These are phyloP conservation scores for Stemphylium beticola DNA, from an alignment of 2,329 filamentous ascomycete species.

Conservation along the genomic window DNA sequence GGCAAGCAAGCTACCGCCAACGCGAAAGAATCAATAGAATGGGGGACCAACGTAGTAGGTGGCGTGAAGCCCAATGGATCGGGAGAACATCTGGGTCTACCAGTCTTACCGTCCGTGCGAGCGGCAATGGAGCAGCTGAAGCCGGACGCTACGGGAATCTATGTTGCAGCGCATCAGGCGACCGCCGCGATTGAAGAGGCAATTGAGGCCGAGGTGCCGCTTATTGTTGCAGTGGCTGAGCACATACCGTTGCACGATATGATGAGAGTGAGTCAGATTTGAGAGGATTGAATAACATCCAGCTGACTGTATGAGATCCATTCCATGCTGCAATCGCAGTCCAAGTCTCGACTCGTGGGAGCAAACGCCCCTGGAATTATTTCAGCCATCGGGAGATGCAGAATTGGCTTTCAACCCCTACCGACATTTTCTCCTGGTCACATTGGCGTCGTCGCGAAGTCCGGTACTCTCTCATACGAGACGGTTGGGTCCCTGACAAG, in stretches of 20 bases:
- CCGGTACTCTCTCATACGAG: constrained; percentile 80
- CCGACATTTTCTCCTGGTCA: constrained; percentile 72
- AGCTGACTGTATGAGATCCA: constrained; percentile 61
- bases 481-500: constrained; percentile 76
- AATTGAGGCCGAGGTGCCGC: constrained; percentile 77
- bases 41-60: constrained; percentile 81
- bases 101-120: constrained; percentile 71
- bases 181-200: constrained; percentile 78
- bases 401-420: constrained; percentile 78
- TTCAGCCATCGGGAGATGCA: constrained; percentile 71
- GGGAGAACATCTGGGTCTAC: constrained; percentile 74
- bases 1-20: constrained; percentile 74
- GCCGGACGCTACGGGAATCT: constrained; percentile 79
- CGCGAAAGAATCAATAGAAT: constrained; percentile 75
- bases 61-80: constrained; percentile 75
- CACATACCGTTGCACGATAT: constrained; percentile 81
- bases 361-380: constrained; percentile 86
- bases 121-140: constrained; percentile 72
- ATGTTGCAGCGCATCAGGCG: constrained; percentile 77
- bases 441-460: constrained; percentile 80
- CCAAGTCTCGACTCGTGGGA: constrained; percentile 73
- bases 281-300: background rate
- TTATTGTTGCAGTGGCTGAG: constrained; percentile 80
- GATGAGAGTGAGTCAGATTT: constrained; percentile 62
- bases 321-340: constrained; percentile 73